Evolutionary conservation across 2,329 filamentous ascomycete genomes (phyloP).

Genomic region (Tolypocladium nubicola): DNA sequence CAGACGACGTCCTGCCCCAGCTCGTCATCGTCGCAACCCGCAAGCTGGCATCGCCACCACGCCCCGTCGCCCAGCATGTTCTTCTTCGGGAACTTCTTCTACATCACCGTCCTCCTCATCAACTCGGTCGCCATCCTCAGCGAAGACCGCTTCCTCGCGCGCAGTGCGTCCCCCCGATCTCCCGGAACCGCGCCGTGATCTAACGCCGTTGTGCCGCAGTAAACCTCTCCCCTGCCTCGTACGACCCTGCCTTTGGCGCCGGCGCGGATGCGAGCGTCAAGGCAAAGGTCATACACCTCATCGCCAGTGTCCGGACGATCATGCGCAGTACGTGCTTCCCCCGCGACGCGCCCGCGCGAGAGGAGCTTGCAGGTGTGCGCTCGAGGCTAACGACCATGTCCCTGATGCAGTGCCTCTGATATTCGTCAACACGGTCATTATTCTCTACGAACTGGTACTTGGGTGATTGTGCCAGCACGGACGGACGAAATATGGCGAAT

Average conservation of each 20-base stretch:
- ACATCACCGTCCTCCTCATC: conserved; percentile 73
- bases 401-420: conserved; percentile 63
- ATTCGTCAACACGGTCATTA: conserved; percentile 70
- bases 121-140: conserved; percentile 92
- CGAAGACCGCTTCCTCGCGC: conserved; percentile 84
- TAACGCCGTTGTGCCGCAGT: conserved; percentile 27
- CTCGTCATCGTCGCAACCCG: neutral
- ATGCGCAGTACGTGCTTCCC: conserved; percentile 61
- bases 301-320: conserved; percentile 79
- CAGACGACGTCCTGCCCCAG: neutral
- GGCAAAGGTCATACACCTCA: conserved; percentile 78
- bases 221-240: conserved; percentile 62
- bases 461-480: conserved; percentile 37
- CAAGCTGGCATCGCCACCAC: neutral
- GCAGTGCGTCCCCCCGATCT: conserved; percentile 28
- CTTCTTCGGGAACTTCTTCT: conserved; percentile 62
- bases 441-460: conserved; percentile 69
- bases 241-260: conserved; percentile 71
- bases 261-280: conserved; percentile 68
- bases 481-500: neutral
- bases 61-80: conserved; percentile 40
- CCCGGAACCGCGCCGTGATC: neutral
- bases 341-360: neutral
- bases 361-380: neutral
- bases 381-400: neutral